These are phyloP conservation scores for Waltiozyma solani DNA, from an alignment of 1,139 yeast species.

Conservation along the genomic window DNA sequence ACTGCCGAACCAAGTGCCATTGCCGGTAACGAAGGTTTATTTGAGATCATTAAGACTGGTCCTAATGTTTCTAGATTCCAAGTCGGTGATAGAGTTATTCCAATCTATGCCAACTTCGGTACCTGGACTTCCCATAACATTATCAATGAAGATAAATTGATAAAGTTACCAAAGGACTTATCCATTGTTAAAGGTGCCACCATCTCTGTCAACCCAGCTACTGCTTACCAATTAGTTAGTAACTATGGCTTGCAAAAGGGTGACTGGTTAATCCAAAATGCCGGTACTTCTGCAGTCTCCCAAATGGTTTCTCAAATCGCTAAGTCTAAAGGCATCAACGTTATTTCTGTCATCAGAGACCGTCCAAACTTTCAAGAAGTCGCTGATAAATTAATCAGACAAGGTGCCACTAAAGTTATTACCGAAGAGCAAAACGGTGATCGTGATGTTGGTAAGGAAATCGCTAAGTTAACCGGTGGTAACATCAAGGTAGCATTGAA, in stretches of 20 bases:
- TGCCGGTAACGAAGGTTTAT: constrained; percentile 92
- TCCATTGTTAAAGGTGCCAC: constrained; percentile 74
- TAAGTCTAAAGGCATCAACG: constrained; percentile 64
- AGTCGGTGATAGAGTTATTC: constrained; percentile 87
- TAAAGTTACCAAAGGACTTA: constrained; percentile 39
- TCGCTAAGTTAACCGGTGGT: constrained; percentile 55
- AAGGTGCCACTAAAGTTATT: constrained; percentile 87
- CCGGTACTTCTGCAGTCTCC: constrained; percentile 96
- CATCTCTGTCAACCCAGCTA: constrained; percentile 81
- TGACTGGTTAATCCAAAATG: constrained; percentile 95
- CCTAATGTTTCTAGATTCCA: constrained; percentile 29
- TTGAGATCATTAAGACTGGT: constrained; percentile 75
- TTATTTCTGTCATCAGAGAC: constrained; percentile 81
- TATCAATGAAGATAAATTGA: constrained; percentile 39
- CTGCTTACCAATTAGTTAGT: constrained; percentile 85
- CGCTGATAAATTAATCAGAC: constrained; percentile 36
- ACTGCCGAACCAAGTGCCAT: constrained; percentile 59
- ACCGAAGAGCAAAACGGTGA: constrained; percentile 79
- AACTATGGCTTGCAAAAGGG: constrained; percentile 56
- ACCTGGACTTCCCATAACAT: constrained; percentile 90
- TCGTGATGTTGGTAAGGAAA: constrained; percentile 47
- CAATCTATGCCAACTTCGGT: constrained; percentile 76
- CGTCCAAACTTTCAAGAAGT: constrained; percentile 60
- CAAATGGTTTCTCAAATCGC: constrained; percentile 87
- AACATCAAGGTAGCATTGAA: constrained; percentile 69